Conservation (phyloP, 805 yeast genomes). For the Komagataella pastoris region DNA sequence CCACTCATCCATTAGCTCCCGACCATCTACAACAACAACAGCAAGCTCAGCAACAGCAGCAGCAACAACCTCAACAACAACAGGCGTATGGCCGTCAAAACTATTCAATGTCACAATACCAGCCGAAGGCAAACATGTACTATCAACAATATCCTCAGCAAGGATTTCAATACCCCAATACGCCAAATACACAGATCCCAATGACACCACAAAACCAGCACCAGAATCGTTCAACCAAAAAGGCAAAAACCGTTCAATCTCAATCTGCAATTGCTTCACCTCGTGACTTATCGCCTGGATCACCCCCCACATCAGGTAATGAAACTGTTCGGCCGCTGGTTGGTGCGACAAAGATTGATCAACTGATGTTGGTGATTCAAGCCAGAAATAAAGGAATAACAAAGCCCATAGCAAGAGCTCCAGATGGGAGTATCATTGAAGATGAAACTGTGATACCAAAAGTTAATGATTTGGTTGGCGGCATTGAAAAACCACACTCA, state of each 20-base stretch:
- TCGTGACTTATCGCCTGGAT: background rate
- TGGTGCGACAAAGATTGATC: constrained; percentile 87
- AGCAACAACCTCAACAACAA: constrained; percentile 9
- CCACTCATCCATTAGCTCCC: constrained; percentile 5
- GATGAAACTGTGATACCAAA: constrained; percentile 37
- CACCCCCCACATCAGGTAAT: background rate
- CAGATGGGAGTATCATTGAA: constrained; percentile 59
- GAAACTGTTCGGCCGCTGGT: constrained; percentile 34
- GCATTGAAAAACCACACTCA: constrained; percentile 51
- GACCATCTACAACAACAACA: constrained; percentile 5
- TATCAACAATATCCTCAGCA: background rate
- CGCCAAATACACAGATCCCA: background rate
- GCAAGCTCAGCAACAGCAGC: constrained; percentile 6
- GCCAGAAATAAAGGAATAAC: constrained; percentile 70
- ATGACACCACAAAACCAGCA: background rate
- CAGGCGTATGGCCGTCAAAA: constrained; percentile 1
- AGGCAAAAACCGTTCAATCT: background rate
- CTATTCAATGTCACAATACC: background rate
- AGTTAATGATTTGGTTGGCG: constrained; percentile 60
- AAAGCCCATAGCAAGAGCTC: constrained; percentile 47
- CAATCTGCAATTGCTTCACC: background rate
- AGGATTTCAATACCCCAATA: background rate
- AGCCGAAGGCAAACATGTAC: constrained; percentile 4
- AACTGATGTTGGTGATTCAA: constrained; percentile 80
- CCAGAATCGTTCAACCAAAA: background rate